Evolutionary conservation across 305 asterid species (phyloP), one percentile per base, ranked within the genome.

Genomic region (Fraxinus dipetala): DNA sequence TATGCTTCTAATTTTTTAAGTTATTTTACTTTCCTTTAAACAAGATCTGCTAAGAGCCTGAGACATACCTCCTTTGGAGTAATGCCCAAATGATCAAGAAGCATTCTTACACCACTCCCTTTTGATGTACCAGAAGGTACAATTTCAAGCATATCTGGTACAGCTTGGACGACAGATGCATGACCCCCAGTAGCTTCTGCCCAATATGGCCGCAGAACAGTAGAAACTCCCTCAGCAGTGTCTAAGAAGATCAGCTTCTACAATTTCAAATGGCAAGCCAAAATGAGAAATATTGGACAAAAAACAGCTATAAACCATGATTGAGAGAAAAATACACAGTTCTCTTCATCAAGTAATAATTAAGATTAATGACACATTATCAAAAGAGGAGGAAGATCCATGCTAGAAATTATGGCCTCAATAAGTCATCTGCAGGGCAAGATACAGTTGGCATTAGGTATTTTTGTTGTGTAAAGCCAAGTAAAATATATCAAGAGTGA

Each of bases 161-260:
- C 89, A 80, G 99, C 99, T 90, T 96, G 99, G 86, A 96, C 98
- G 74, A 96, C 97, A 77, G 98, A 92, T 59, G 97, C 99, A 82
- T 84, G 92, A 80, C 87, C 98, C 30, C 85, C 91, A 18, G 86
- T 86, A 79, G 98, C 97, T 91, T 91, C 93, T 34, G 80, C 93
- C 99, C 99, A 96, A 85, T 92, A 92, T 35, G 99, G 99, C 67
- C 99, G 93, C 82, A 96, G 77, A 59, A 90, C 87, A 75, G 88
- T 70, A 11, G 94, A 84, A 67, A 96, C 98, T 87, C 98, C 98
- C 84, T 93, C 98, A 48, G 89, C 82, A 45, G 90, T 94, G 91
- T 93, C 98, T 78, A 94, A 87, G 90, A 96, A 96, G 81, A 96
- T 78, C 89, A 96, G 84, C 86, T 96, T 96, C 99, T 96, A 92